Base-by-base conservation (phyloP, 1,139 yeast genomes). In the Debaryomyces sp. region DNA sequence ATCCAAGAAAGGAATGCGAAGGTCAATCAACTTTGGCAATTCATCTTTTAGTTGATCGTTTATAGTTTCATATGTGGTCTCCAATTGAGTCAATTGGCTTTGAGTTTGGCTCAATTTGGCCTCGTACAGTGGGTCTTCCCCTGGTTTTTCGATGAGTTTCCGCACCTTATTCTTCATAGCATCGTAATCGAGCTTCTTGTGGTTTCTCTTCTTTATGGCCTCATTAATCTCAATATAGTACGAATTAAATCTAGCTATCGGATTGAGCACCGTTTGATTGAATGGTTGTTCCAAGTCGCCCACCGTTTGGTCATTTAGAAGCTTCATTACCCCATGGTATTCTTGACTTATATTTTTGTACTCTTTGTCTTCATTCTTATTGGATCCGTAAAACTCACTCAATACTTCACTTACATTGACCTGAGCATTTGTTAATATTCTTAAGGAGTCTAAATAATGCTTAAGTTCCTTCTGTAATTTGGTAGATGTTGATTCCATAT, bases 141-240 rank as follows among this genome's bases (percentile, higher is more conserved):
- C 48, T 23, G 68, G 72, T 29, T 72, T 77, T 44, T 69, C 73
- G 30, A 71, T 66, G 33, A 79, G 54, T 54, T 78, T 80, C 34
- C 63, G 65, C 27, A 80, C 64, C 59, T 78, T 80, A 52, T 63
- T 69, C 51, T 72, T 71, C 61, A 81, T 62, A 43, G 78, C 67
- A 52, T 81, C 85, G 56, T 78, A 80, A 58, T 81, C 85, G 45
- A 80, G 64, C 57, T 78, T 77, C 60, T 81, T 81, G 45, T 77
- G 68, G 24, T 70, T 64, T 51, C 85, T 61, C 54, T 80, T 81
- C 58, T 80, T 80, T 47, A 81, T 80, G 36, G 82, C 79, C 49
- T 75, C 80, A 54, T 76, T 76, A 26, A 81, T 73, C 55, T 81
- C 85, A 15, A 67, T 68, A 56, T 77, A 80, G 61, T 80, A 81